Evolutionary conservation across 2,329 filamentous ascomycete genomes (phyloP), one percentile per base, ranked within the genome.

Genomic region (Sporothrix euskadiensis): DNA sequence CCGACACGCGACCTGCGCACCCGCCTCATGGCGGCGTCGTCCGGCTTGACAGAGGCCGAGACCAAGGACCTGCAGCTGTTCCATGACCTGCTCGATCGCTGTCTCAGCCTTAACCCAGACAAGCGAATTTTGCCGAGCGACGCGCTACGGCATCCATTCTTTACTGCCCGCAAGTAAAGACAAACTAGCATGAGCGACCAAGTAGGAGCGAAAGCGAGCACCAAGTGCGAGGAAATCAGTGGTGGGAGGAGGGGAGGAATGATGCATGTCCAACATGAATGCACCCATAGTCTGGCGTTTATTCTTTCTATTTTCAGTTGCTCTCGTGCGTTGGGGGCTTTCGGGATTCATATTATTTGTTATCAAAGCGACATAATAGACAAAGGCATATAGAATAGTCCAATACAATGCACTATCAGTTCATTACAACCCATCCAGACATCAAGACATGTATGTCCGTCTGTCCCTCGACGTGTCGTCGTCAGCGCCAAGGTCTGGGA

Each of bases 91-190:
- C 83, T 99, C 73, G 94, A 97, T 79, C 91, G 92, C 72, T 98
- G 94, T 80, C 85, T 99, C 76, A 90, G 91, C 74, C 87, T 98
- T 76, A 97, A 98, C 79, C 94, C 95, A 0, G 94, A 97, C 81
- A 97, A 97, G 85, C 89, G 96, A 75, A 92, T 96, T 78, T 95
- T 92, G 65, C 93, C 96, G 0, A 85, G 88, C 16, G 94, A 98
- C 79, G 96, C 96, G 68, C 84, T 98, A 78, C 91, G 90, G 79
- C 95, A 98, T 84, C 92, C 92, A 0, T 98, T 98, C 82, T 94
- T 98, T 78, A 84, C 83, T 35, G 83, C 86, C 32, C 82, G 81
- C 80, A 74, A 71, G 66, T 49, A 16, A 32, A 10, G 35, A 44
- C 12, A 12, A 3, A 12, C 14, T 4, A 14, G 12, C 8, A 39